Conservation (phyloP, 805 yeast species). For the Zygotorulaspora florentina region DNA sequence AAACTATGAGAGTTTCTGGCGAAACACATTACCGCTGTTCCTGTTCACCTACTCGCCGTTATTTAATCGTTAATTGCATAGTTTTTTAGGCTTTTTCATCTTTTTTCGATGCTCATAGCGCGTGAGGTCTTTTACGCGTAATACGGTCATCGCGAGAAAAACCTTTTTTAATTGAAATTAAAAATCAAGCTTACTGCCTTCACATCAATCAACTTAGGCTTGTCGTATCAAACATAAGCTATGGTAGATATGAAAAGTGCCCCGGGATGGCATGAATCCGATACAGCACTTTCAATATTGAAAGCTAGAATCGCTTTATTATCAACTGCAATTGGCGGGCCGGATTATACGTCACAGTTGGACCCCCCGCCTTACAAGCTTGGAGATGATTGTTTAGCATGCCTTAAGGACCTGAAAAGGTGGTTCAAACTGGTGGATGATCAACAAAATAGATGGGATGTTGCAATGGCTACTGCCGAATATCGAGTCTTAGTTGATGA, state of each 20-base stretch:
- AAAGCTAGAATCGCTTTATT: constrained; percentile 74
- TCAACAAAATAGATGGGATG: constrained; percentile 62
- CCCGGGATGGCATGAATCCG: neutral
- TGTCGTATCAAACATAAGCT: neutral
- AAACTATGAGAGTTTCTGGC: neutral
- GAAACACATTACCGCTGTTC: neutral
- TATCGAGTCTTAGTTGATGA: constrained; percentile 71
- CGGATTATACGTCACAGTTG: constrained; percentile 55
- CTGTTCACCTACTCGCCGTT: neutral
- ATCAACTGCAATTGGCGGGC: constrained; percentile 88
- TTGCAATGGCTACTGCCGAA: constrained; percentile 83
- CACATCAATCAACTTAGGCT: no score
- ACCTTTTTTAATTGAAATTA: no score
- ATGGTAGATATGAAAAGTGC: neutral
- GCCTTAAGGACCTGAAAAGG: constrained; percentile 79
- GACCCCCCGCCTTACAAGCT: constrained; percentile 59
- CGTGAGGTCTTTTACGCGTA: no score
- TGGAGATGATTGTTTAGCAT: constrained; percentile 75
- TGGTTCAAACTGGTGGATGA: constrained; percentile 89
- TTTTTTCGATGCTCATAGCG: no score
- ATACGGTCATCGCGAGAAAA: no score
- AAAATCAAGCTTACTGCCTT: no score
- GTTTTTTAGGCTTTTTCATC: no score
- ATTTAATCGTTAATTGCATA: no score
- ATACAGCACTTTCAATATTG: constrained; percentile 33